Base-by-base conservation (phyloP, 2,329 filamentous ascomycete species). In the Grosmannia serpens region DNA sequence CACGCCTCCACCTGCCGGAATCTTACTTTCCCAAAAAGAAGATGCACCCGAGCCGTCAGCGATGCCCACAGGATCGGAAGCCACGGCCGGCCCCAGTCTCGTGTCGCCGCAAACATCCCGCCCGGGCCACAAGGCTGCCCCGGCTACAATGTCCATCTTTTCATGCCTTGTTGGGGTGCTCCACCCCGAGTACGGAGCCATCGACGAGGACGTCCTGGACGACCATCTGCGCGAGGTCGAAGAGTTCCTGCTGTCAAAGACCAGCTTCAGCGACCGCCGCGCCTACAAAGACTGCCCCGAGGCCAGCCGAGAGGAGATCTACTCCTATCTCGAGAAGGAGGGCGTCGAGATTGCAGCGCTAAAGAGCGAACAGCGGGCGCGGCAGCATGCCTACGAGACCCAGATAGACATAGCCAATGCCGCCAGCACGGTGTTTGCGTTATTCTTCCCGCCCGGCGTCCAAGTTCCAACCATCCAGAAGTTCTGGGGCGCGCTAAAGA, bases 401-500 rank as follows among this genome's bases (percentile, higher is more conserved):
- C 66, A 66, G 2, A 62, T 75, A 10, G 73, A 73, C 35, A 62
- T 77, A 1, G 71, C 74, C 58, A 76, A 76, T 59, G 68, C 68
- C 33, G 70, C 71, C 1, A 71, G 76, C 41, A 60, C 65, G 2
- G 38, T 77, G 1, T 76, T 75, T 60, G 65, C 65, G 9, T 71
- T 77, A 44, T 79, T 77, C 59, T 65, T 78, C 9, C 74, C 76
- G 0, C 44, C 63, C 0, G 59, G 65, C 1, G 70, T 70, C 26
- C 63, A 70, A 10, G 70, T 70, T 0, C 70, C 73, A 0, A 77
- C 73, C 3, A 67, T 68, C 1, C 59, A 61, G 6, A 76, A 74
- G 57, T 77, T 70, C 57, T 78, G 75, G 76, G 76, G 74, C 1
- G 71, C 74, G n/a, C 46, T 64, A 11, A 54, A 56, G 41, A 38